Percentiles rank a stretch among this genome's conserved stretches.
Evolutionary conservation across 352 stramenopile genomes (phyloP).

Genomic region (Elongisporangium undulatum): DNA sequence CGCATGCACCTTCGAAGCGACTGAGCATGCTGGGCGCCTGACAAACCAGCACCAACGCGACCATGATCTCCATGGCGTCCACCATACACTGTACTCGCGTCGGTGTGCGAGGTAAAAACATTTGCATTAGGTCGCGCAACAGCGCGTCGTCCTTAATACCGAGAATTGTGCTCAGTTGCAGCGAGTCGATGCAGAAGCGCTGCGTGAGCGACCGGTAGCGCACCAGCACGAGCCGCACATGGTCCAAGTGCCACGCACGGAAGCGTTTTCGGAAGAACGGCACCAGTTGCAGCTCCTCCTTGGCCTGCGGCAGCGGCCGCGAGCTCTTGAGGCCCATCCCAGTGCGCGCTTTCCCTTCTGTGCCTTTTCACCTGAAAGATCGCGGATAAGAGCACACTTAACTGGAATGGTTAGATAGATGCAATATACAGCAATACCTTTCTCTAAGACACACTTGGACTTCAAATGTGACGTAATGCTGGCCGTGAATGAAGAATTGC

Average conservation of each 20-base stretch:
- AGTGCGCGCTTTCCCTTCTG: not conserved
- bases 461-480: too few species aligned
- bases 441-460: not conserved
- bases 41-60: conserved; percentile 56
- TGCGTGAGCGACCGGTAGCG: conserved; percentile 50
- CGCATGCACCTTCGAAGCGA: conserved; percentile 44
- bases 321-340: conserved; percentile 57
- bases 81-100: conserved; percentile 65
- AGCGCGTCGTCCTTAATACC: conserved; percentile 48
- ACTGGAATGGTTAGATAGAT: not conserved
- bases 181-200: conserved; percentile 53
- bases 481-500: too few species aligned
- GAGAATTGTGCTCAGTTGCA: conserved; percentile 43
- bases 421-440: not conserved
- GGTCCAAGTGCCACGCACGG: conserved; percentile 53
- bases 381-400: not conserved
- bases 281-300: conserved; percentile 35
- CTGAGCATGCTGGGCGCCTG: conserved; percentile 49
- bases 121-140: conserved; percentile 37
- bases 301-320: conserved; percentile 38
- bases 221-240: conserved; percentile 41
- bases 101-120: conserved; percentile 49
- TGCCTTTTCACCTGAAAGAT: not conserved
- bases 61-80: conserved; percentile 62
- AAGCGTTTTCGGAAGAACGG: conserved; percentile 48